phyloP scores from a whole-genome alignment of 2,329 filamentous ascomycete species.

The Penicillium sp. region DNA sequence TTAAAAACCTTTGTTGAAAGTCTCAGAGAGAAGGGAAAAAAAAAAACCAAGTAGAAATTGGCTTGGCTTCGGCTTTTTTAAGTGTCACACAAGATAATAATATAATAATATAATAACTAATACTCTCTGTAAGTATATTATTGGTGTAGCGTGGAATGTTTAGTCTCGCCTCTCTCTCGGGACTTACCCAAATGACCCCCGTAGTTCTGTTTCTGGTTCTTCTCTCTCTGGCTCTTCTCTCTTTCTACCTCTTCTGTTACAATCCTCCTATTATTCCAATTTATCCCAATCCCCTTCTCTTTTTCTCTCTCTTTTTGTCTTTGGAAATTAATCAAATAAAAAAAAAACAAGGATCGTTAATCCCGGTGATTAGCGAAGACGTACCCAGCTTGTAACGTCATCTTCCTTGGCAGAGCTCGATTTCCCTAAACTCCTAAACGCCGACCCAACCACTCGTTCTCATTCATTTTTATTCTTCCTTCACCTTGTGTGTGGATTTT shows the following conservation, averaged over 20 bases:
- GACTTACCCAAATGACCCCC: neutral
- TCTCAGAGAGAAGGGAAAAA: neutral
- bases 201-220: neutral
- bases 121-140: neutral
- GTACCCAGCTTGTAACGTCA: conserved; percentile 6
- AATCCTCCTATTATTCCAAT: neutral
- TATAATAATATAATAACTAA: too few relatives aligned
- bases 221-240: neutral
- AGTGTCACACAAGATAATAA: neutral
- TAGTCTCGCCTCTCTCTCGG: neutral
- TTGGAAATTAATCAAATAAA: neutral
- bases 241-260: neutral
- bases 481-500: conserved; percentile 4
- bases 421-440: conserved; percentile 1
- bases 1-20: neutral
- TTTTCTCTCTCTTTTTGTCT: neutral
- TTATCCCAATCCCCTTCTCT: neutral
- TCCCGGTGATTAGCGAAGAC: conserved; percentile 1
- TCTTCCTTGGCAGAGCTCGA: conserved; percentile 5
- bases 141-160: neutral
- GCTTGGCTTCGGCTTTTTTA: neutral
- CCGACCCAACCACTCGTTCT: conserved; percentile 1
- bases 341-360: neutral
- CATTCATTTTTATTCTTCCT: conserved; percentile 6
- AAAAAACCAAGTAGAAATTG: neutral